Evolutionary conservation across 2,329 filamentous ascomycete species (phyloP).

Genomic region (Phyllosticta capitalensis): DNA sequence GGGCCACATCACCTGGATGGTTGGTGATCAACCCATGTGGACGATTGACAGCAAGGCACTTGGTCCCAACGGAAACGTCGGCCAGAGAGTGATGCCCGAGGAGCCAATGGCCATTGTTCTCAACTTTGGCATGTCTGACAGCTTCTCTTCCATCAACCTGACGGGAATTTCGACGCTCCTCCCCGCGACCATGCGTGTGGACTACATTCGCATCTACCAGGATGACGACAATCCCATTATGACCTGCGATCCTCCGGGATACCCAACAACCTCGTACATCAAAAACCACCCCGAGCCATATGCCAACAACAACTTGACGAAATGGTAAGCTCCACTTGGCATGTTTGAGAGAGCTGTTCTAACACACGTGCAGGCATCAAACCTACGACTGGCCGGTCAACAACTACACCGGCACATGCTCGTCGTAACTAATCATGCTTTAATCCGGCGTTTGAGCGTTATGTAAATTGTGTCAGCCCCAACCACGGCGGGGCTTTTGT

Average conservation of each 20-base stretch:
- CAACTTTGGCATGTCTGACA: conserved; percentile 62
- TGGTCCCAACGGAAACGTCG: conserved; percentile 61
- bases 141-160: conserved; percentile 54
- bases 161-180: conserved; percentile 45
- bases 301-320: conserved; percentile 53
- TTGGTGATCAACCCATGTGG: conserved; percentile 56
- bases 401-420: neutral
- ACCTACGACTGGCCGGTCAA: neutral
- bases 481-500: neutral
- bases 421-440: neutral
- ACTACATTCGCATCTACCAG: conserved; percentile 64
- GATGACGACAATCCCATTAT: conserved; percentile 47
- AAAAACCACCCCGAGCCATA: conserved; percentile 51
- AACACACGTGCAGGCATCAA: neutral
- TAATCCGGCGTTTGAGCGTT: neutral
- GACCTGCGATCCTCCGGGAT: conserved; percentile 60
- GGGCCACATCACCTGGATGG: conserved; percentile 59
- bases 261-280: conserved; percentile 60
- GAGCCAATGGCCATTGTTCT: conserved; percentile 59
- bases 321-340: conserved; percentile 41
- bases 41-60: conserved; percentile 50
- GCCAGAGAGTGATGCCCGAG: conserved; percentile 53
- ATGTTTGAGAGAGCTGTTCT: neutral
- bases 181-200: conserved; percentile 57
- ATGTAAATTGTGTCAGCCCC: neutral